These are phyloP conservation scores for Aspergillus cristatus DNA, from an alignment of 495 filamentous ascomycete genomes.

Conservation along the genomic window DNA sequence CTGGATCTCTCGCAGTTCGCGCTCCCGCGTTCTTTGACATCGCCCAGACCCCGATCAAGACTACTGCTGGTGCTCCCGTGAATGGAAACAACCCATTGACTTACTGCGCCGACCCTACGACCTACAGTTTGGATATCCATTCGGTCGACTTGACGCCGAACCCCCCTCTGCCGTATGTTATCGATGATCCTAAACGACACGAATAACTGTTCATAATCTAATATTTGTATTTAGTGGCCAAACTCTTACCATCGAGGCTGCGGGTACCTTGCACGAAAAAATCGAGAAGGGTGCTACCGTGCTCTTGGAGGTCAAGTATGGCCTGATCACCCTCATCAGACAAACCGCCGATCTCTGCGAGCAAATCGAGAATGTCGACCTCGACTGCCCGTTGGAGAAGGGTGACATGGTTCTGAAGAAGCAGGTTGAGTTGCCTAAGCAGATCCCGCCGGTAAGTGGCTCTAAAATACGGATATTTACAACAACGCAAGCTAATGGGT, in stretches of 20 bases:
- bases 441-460: conserved; percentile 76
- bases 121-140: conserved; percentile 62
- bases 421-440: conserved; percentile 70
- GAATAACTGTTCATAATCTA: neutral
- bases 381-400: conserved; percentile 77
- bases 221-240: conserved; percentile 52
- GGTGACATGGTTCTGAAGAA: conserved; percentile 66
- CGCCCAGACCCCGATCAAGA: conserved; percentile 21
- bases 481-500: neutral
- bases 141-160: conserved; percentile 76
- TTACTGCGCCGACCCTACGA: conserved; percentile 57
- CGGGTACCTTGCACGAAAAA: conserved; percentile 55
- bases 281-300: conserved; percentile 74
- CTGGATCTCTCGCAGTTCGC: conserved; percentile 8
- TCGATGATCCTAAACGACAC: neutral
- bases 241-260: conserved; percentile 68
- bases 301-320: conserved; percentile 81
- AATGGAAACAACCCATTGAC: conserved; percentile 37
- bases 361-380: conserved; percentile 74
- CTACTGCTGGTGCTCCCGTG: conserved; percentile 16
- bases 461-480: neutral
- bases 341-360: conserved; percentile 77
- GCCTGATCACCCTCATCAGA: conserved; percentile 74
- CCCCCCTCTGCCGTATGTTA: conserved; percentile 76
- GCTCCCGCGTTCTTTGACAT: conserved; percentile 15